Evolutionary conservation across 108 stramenopile genomes (phyloP).

Genomic region (Cyclotella baltica): DNA sequence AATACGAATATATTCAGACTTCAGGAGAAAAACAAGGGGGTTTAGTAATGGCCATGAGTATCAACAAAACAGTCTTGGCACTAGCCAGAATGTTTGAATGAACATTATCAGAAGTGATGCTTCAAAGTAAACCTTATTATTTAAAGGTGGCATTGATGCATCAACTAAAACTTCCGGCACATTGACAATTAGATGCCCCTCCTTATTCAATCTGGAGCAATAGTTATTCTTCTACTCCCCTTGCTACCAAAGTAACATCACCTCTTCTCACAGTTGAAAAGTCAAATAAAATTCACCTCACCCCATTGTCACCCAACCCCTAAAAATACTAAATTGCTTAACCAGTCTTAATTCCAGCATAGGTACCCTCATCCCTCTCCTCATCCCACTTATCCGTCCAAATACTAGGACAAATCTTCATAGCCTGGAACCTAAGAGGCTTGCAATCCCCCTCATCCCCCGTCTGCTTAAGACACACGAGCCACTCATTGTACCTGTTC

Average conservation of each 20-base stretch:
- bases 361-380: constrained; percentile 82
- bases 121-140: too few relatives aligned
- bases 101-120: too few relatives aligned
- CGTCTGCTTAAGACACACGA: constrained; percentile 90
- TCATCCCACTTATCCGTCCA: constrained; percentile 93
- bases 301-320: not conserved
- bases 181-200: too few relatives aligned
- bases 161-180: too few relatives aligned
- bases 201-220: not conserved
- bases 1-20: too few relatives aligned
- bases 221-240: too few relatives aligned
- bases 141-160: too few relatives aligned
- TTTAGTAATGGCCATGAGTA: too few relatives aligned
- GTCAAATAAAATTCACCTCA: not conserved
- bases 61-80: too few relatives aligned
- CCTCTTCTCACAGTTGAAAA: not conserved
- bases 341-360: constrained; percentile 63
- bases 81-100: too few relatives aligned
- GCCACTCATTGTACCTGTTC: constrained; percentile 97
- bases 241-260: not conserved
- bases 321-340: not conserved
- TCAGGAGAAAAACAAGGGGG: too few relatives aligned
- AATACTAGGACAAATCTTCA: constrained; percentile 85
- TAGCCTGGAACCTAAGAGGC: constrained; percentile 69
- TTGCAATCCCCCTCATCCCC: constrained; percentile 90